phyloP scores from a whole-genome alignment of 352 stramenopile species.

The Discostella stelligera region DNA sequence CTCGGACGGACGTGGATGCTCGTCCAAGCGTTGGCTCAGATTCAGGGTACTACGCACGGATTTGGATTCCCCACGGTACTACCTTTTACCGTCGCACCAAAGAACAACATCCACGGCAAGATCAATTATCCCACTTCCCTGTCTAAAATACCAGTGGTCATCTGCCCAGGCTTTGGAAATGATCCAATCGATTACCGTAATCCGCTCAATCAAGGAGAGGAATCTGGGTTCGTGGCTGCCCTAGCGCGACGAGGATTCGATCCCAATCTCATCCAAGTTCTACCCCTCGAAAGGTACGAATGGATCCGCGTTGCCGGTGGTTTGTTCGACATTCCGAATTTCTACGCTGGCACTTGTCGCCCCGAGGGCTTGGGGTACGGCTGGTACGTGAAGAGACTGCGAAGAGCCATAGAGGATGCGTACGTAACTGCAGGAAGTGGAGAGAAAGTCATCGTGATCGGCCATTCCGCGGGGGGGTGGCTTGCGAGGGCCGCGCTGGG shows the following conservation, averaged over 20 bases:
- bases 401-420: conserved; percentile 57
- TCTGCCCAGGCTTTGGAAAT: conserved; percentile 81
- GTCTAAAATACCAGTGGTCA: conserved; percentile 47
- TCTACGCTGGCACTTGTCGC: conserved; percentile 54
- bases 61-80: neutral
- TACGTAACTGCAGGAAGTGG: conserved; percentile 29
- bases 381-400: conserved; percentile 81
- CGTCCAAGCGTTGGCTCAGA: neutral
- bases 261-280: conserved; percentile 55
- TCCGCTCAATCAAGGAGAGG: conserved; percentile 58
- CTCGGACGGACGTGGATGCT: neutral
- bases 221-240: conserved; percentile 61
- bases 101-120: neutral
- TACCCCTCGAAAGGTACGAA: conserved; percentile 76
- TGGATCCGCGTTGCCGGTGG: conserved; percentile 76
- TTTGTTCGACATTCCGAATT: conserved; percentile 62
- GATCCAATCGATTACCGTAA: conserved; percentile 76
- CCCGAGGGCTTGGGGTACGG: conserved; percentile 68
- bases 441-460: conserved; percentile 71
- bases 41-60: neutral
- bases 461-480: conserved; percentile 84
- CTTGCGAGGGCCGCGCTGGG: conserved; percentile 78
- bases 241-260: conserved; percentile 69
- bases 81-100: too few species aligned
- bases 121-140: neutral